A percentile compares a stretch with the other conserved stretches of the same genome.
Evolutionary conservation across 306 rosid genomes (phyloP).

Genomic region (Corylus avellana): DNA sequence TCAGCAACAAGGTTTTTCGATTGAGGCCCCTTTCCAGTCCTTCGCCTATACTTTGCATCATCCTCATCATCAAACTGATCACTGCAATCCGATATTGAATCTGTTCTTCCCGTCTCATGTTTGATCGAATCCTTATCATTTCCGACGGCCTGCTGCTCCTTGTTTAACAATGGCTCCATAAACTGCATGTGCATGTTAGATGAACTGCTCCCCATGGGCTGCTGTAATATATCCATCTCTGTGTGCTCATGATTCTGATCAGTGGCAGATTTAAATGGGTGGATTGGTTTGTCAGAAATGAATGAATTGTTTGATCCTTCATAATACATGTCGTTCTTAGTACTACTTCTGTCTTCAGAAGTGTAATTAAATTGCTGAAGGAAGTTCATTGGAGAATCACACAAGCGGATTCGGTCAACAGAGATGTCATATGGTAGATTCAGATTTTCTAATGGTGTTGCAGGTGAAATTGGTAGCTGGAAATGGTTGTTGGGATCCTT

Average conservation of each 20-base stretch:
- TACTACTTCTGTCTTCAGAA: slow-evolving; percentile 30
- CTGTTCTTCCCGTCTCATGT: slow-evolving; percentile 52
- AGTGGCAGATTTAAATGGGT: slow-evolving; percentile 27
- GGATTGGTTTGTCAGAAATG: slow-evolving; percentile 42
- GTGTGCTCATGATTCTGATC: slow-evolving; percentile 27
- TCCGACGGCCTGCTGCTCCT: slow-evolving; percentile 45
- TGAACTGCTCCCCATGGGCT: slow-evolving; percentile 36
- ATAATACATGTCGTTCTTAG: slow-evolving; percentile 36
- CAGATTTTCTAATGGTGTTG: slow-evolving; percentile 41
- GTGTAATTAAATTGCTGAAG: slow-evolving; percentile 58
- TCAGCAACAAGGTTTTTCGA: slow-evolving; percentile 86
- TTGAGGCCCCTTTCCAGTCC: slow-evolving; percentile 70
- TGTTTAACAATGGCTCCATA: slow-evolving; percentile 41
- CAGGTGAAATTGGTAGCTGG: slow-evolving; percentile 21
- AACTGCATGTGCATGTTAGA: slow-evolving; percentile 31
- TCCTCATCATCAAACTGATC: slow-evolving; percentile 84
- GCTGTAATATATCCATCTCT: slow-evolving; percentile 36
- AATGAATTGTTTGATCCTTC: slow-evolving; percentile 60
- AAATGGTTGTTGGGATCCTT: slow-evolving; percentile 35
- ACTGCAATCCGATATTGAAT: slow-evolving; percentile 83
- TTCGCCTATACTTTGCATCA: slow-evolving; percentile 60
- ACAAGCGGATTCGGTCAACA: slow-evolving; percentile 33
- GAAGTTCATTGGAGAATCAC: slow-evolving; percentile 62
- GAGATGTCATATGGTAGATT: slow-evolving; percentile 52
- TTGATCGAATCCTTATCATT: slow-evolving; percentile 52